Evolutionary conservation across 1,284 basidiomycete genomes (phyloP), one percentile per base, ranked within the genome.

Genomic region (Tylopilus sp.): DNA sequence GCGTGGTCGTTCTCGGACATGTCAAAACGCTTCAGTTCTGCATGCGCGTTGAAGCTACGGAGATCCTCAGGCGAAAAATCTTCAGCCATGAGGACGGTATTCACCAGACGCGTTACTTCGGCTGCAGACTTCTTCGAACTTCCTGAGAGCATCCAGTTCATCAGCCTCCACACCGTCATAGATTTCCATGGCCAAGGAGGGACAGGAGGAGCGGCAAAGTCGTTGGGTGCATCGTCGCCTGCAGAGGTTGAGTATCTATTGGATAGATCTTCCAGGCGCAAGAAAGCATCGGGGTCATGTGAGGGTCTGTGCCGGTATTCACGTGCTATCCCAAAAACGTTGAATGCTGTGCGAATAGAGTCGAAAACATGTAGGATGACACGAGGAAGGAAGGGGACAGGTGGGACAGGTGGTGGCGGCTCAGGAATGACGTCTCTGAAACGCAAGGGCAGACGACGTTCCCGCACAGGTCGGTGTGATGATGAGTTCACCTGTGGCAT

Each of bases 171-270:
- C 0, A 65, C 10, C 0, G 32, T 16, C 26, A 65, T 44, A 0
- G 22, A 32, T 24, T 57, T 26, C 62, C 64, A 66, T 26, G 62
- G 64, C 64, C 63, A 65, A 1, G 57, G 62, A 6, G 33, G 53
- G 29, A 36, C 19, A 9, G 52, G 32, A 53, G 29, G 32, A 33
- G 18, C 32, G 19, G 29, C 10, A 6, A 53, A 32, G 19, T 22
- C 41, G 18, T 41, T 41, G 15, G 6, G 10, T 15, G 16, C 39
- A 6, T 41, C 39, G 18, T 13, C 10, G 13, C 18, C 39, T 41
- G 13, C 13, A 18, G 39, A 16, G 39, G 6, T 6, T 16, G 39
- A 41, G 16, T 18, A 18, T 44, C 22, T 44, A 19, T 44, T 44
- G 18, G 41, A 6, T 12, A 55, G 24, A 10, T 55, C 53, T 18